Conservation (phyloP, 192 early-diverging fungal genomes). For the Backusella tuberculispora region DNA sequence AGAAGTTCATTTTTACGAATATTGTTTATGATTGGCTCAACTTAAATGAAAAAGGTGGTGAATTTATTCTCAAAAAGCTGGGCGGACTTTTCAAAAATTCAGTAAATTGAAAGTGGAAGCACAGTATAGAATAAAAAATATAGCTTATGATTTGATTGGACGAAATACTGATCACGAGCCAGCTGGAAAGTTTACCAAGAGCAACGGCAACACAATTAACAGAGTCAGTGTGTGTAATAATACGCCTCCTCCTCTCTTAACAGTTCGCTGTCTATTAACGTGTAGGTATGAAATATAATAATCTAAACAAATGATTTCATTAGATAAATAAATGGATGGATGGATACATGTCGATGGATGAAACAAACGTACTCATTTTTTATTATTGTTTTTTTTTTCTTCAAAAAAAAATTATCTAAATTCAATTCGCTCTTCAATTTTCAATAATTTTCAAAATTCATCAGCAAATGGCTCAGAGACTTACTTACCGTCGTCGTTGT, state of each 20-base stretch:
- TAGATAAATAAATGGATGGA: slow-evolving; percentile 28
- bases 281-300: slow-evolving; percentile 8
- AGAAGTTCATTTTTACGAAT: too few species aligned
- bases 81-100: too few species aligned
- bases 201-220: not conserved
- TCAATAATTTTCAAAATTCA: slow-evolving; percentile 4
- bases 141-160: not conserved
- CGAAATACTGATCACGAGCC: not conserved
- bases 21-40: too few species aligned
- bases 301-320: not conserved
- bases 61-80: too few species aligned
- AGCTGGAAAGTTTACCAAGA: not conserved
- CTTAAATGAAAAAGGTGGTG: too few species aligned
- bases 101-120: too few species aligned
- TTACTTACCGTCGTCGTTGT: slow-evolving; percentile 84
- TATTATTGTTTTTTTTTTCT: not conserved
- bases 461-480: slow-evolving; percentile 72
- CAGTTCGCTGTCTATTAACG: slow-evolving; percentile 23
- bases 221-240: not conserved
- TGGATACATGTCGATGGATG: slow-evolving; percentile 23
- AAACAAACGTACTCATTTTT: slow-evolving; percentile 9
- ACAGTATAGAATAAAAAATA: not conserved
- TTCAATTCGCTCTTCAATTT: not conserved
- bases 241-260: slow-evolving; percentile 22
- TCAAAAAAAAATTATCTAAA: not conserved